phyloP scores from a whole-genome alignment of 129 eudicot genomes.

The Lonicera japonica region DNA sequence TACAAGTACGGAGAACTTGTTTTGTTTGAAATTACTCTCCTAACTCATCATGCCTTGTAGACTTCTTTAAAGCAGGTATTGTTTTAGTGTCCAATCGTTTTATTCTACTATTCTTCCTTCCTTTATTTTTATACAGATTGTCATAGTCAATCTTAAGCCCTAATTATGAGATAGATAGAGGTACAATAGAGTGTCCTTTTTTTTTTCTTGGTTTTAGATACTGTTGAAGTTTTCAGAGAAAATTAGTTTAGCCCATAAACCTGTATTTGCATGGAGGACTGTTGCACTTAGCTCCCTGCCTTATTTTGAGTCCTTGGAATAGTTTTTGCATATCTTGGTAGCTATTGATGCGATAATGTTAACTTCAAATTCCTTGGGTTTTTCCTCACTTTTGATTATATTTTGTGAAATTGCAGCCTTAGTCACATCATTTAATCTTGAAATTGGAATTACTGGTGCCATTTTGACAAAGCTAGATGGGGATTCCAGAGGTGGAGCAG shows the following conservation, averaged over 20 bases:
- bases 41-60: neutral
- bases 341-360: neutral
- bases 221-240: neutral
- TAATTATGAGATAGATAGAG: neutral
- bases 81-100: neutral
- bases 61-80: neutral
- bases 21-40: too few species aligned
- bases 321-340: neutral
- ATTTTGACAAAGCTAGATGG: conserved; percentile 93
- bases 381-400: neutral
- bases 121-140: too few species aligned
- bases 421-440: conserved; percentile 85
- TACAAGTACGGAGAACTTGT: too few species aligned
- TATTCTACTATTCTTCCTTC: too few species aligned
- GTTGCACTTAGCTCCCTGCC: neutral
- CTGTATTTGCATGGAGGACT: neutral
- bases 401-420: conserved; percentile 50
- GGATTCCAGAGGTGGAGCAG: conserved; percentile 99
- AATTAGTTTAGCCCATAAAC: neutral
- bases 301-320: neutral
- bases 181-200: neutral
- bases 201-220: neutral
- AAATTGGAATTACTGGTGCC: conserved; percentile 97
- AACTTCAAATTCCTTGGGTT: neutral
- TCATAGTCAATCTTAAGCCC: neutral